A percentile compares a stretch with the other conserved stretches of the same genome.
Conservation (phyloP, 169 alveolate species). For the Amoebophrya sp. region DNA sequence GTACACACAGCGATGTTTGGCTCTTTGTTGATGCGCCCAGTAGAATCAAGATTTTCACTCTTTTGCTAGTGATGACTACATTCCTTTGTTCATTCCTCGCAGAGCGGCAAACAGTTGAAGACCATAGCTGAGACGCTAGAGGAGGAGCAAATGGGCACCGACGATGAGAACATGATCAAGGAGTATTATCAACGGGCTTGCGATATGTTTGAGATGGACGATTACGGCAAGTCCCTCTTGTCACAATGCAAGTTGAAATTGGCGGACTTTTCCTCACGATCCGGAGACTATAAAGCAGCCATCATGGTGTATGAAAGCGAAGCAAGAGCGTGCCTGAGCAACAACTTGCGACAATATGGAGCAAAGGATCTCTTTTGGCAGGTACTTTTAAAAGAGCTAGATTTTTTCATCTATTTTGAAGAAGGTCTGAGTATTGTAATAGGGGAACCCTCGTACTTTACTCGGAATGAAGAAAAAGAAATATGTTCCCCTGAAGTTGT, state of each 20-base stretch:
- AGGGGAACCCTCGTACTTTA: not conserved
- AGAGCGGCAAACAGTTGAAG: not conserved
- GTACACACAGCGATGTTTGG: too few species aligned
- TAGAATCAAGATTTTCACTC: too few species aligned
- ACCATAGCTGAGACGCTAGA: not conserved
- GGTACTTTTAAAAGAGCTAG: not conserved
- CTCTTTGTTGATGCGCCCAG: too few species aligned
- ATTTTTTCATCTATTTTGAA: not conserved
- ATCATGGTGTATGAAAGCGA: not conserved
- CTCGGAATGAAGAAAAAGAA: not conserved
- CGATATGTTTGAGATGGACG: constrained; percentile 21
- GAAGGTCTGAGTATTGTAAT: not conserved
- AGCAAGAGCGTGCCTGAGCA: not conserved
- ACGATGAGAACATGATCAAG: not conserved
- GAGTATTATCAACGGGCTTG: not conserved
- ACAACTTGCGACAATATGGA: not conserved
- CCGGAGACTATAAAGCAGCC: not conserved
- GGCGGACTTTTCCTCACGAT: not conserved
- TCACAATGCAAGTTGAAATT: not conserved
- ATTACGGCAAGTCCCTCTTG: not conserved
- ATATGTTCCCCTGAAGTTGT: not conserved
- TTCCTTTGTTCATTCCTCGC: too few species aligned
- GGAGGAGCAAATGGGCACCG: not conserved
- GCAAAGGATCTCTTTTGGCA: constrained; percentile 6
- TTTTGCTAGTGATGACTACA: too few species aligned